A percentile compares a stretch with the other conserved stretches of the same genome.
These are phyloP conservation scores for Backusella liffmaniae DNA, from an alignment of 192 early-diverging fungal genomes.

Conservation along the genomic window DNA sequence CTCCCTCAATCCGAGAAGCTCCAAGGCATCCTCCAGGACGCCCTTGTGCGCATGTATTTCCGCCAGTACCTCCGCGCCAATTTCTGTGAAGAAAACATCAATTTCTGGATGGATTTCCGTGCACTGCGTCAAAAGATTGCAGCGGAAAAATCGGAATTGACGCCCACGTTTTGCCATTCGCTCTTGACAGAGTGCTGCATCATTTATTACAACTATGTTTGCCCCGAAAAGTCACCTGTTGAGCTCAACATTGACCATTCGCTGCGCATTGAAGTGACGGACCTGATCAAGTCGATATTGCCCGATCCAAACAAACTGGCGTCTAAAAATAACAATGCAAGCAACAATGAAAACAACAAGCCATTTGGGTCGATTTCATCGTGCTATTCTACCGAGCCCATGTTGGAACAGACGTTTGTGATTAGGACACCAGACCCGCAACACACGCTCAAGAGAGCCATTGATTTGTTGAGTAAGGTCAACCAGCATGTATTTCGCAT, in stretches of 20 bases:
- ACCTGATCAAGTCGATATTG: conserved; percentile 42
- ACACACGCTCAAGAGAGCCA: background rate
- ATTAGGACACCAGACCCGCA: background rate
- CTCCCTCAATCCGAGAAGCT: conserved; percentile 39
- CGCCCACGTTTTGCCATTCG: conserved; percentile 14
- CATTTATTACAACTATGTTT: conserved; percentile 50
- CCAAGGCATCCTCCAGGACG: conserved; percentile 53
- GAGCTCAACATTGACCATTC: conserved; percentile 52
- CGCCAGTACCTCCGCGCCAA: conserved; percentile 59
- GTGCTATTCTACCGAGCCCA: background rate
- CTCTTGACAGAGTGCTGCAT: conserved; percentile 41
- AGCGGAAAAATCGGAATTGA: background rate
- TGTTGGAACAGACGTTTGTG: background rate
- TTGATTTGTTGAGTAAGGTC: conserved; percentile 50
- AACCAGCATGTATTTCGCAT: conserved; percentile 64
- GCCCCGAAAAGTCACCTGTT: conserved; percentile 30
- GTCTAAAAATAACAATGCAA: background rate
- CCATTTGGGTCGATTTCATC: background rate
- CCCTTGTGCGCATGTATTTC: conserved; percentile 50
- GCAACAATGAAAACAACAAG: background rate
- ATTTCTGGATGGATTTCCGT: conserved; percentile 57
- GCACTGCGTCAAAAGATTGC: conserved; percentile 37
- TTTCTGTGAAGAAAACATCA: conserved; percentile 69
- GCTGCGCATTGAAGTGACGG: conserved; percentile 42
- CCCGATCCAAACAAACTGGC: background rate